Percentiles rank a stretch among this genome's conserved stretches.
Conservation (phyloP, 352 stramenopile species). For the Pythium apleroticum region DNA sequence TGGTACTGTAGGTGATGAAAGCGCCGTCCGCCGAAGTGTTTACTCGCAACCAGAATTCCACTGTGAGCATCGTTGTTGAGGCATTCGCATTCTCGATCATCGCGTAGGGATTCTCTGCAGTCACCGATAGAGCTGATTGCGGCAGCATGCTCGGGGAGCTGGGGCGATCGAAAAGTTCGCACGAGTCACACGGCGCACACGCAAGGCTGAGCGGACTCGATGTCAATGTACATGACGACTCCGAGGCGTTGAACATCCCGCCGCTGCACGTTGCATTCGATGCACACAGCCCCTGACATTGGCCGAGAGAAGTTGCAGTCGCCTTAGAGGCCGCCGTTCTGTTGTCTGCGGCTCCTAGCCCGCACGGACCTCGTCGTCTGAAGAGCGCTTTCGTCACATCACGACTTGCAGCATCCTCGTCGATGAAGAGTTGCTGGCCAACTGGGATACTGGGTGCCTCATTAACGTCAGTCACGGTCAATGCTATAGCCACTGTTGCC, state of each 20-base stretch:
- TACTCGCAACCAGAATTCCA: conserved; percentile 32
- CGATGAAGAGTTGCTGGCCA: conserved; percentile 32
- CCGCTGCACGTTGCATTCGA: conserved; percentile 1
- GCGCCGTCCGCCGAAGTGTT: conserved; percentile 23
- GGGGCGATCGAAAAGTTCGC: conserved; percentile 23
- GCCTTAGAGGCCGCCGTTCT: not conserved
- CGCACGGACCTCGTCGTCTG: conserved; percentile 21
- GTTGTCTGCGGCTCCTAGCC: not conserved
- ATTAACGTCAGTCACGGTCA: conserved; percentile 28
- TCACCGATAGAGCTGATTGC: conserved; percentile 4
- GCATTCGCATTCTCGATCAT: conserved; percentile 22
- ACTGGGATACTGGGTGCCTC: conserved; percentile 19
- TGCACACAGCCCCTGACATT: conserved; percentile 20
- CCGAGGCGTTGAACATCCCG: conserved; percentile 21
- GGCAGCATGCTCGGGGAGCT: not conserved
- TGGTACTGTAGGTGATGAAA: conserved; percentile 30
- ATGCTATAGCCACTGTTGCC: conserved; percentile 2
- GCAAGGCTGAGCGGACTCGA: not conserved
- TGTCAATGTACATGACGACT: conserved; percentile 18
- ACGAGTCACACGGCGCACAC: conserved; percentile 16
- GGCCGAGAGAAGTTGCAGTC: conserved; percentile 15
- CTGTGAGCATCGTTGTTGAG: conserved; percentile 14
- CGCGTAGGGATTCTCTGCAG: conserved; percentile 10
- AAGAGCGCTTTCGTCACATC: conserved; percentile 7
- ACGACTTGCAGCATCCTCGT: conserved; percentile 12